A percentile compares a stretch with the other conserved stretches of the same genome.
Conservation (phyloP, 2,329 filamentous ascomycete species). For the Neoscytalidium dimidiatum region DNA sequence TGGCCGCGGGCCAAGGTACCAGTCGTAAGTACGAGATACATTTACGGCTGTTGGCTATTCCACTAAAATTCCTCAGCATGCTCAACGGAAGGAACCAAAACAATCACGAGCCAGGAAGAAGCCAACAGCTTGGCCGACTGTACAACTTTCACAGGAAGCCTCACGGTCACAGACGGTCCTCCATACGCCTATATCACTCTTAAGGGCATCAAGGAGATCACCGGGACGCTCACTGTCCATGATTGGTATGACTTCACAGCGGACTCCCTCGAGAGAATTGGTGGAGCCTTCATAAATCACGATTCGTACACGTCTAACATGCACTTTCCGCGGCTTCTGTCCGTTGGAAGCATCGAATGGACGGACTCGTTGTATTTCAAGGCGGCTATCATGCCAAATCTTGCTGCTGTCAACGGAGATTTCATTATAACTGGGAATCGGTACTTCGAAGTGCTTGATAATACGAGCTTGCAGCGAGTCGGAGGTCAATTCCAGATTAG, state of each 20-base stretch:
- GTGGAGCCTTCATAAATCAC: background rate
- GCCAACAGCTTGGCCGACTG: background rate
- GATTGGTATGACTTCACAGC: background rate
- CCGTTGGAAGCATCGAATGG: background rate
- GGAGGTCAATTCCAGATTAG: background rate
- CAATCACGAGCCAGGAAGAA: background rate
- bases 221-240: background rate
- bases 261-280: background rate
- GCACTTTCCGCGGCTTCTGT: background rate
- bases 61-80: background rate
- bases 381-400: background rate
- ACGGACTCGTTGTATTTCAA: background rate
- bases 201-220: background rate
- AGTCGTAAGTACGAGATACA: background rate
- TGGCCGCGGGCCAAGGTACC: background rate
- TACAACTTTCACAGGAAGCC: background rate
- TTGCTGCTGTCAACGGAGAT: background rate
- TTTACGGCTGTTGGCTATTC: no score
- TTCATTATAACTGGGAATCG: background rate
- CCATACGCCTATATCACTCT: background rate
- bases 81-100: background rate
- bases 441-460: background rate
- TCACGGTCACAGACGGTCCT: background rate
- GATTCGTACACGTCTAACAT: background rate
- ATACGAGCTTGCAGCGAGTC: background rate